Evolutionary conservation across 192 early-diverging fungal genomes (phyloP).

Genomic region (Coemansia sp.): DNA sequence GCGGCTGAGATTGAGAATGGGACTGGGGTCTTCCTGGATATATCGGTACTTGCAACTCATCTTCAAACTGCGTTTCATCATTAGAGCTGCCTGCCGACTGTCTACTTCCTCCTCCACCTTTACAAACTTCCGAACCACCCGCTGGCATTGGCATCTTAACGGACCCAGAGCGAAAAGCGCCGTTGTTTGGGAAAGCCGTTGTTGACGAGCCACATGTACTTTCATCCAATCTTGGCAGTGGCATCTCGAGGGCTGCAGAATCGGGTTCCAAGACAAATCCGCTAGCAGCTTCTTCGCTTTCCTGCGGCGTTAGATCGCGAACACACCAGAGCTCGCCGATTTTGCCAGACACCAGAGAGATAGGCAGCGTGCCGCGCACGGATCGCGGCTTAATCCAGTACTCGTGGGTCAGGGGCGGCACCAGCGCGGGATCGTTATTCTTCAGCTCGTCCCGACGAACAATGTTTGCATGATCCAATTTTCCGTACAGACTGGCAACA

Average conservation of each 20-base stretch:
- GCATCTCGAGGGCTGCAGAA: not conserved
- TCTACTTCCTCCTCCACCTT: no score
- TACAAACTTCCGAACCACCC: no score
- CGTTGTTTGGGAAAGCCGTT: not conserved
- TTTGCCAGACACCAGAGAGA: constrained; percentile 20
- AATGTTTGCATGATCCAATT: constrained; percentile 26
- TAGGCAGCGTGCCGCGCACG: constrained; percentile 37
- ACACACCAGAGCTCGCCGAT: constrained; percentile 37
- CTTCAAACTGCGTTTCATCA: no score
- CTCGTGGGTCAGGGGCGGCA: not conserved
- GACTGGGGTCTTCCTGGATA: not conserved
- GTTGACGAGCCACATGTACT: not conserved
- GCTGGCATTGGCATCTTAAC: not conserved
- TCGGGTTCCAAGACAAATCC: constrained; percentile 2
- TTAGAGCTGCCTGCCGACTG: no score
- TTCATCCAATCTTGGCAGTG: not conserved
- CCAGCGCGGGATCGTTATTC: not conserved
- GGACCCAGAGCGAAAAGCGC: not conserved
- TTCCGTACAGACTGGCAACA: constrained; percentile 20
- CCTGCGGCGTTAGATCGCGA: constrained; percentile 8
- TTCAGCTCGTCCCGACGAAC: constrained; percentile 32
- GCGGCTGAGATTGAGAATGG: not conserved
- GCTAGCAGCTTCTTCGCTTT: not conserved
- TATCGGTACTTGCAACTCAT: no score
- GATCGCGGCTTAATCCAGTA: not conserved